Percentiles rank a stretch among this genome's conserved stretches.
phyloP scores from a whole-genome alignment of 2,329 filamentous ascomycete genomes.

The Orbilia javanica region DNA sequence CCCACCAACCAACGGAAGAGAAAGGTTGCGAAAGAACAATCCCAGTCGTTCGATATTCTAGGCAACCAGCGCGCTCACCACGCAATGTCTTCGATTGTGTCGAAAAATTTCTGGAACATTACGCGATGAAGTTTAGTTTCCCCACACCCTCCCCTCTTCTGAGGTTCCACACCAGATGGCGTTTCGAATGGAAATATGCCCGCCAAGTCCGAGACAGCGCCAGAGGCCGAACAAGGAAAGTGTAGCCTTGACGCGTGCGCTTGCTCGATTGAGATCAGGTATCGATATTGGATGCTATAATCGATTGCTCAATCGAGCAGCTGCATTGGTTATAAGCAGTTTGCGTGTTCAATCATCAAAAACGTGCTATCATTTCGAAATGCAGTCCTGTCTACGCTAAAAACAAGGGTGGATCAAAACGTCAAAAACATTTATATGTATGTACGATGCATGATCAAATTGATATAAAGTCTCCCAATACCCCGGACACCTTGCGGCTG shows the following conservation, averaged over 20 bases:
- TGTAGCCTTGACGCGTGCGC: conserved; percentile 55
- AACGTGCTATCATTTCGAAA: conserved; percentile 32
- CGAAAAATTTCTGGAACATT: conserved; percentile 54
- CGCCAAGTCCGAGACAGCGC: conserved; percentile 53
- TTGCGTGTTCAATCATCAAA: conserved; percentile 31
- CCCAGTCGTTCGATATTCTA: conserved; percentile 44
- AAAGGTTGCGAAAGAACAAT: conserved; percentile 7
- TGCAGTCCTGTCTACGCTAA: conserved; percentile 35
- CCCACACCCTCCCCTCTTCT: conserved; percentile 28
- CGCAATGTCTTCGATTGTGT: conserved; percentile 27
- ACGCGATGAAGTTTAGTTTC: conserved; percentile 51
- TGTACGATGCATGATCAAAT: conserved; percentile 14
- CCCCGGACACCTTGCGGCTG: conserved; percentile 33
- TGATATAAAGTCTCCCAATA: conserved; percentile 13
- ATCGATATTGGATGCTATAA: conserved; percentile 49
- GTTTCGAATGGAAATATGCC: conserved; percentile 27
- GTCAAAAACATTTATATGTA: conserved; percentile 6
- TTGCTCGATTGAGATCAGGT: conserved; percentile 46
- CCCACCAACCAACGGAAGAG: conserved; percentile 41
- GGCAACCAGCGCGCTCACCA: conserved; percentile 55
- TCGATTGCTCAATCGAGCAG: conserved; percentile 52
- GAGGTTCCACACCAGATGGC: conserved; percentile 21
- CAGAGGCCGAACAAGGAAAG: conserved; percentile 47
- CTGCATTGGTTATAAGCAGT: conserved; percentile 40
- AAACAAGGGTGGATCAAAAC: conserved; percentile 10